Percentiles rank a stretch among this genome's conserved stretches.
Conservation (phyloP, 2,329 filamentous ascomycete species). For the Coniochaeta ligniaria region DNA sequence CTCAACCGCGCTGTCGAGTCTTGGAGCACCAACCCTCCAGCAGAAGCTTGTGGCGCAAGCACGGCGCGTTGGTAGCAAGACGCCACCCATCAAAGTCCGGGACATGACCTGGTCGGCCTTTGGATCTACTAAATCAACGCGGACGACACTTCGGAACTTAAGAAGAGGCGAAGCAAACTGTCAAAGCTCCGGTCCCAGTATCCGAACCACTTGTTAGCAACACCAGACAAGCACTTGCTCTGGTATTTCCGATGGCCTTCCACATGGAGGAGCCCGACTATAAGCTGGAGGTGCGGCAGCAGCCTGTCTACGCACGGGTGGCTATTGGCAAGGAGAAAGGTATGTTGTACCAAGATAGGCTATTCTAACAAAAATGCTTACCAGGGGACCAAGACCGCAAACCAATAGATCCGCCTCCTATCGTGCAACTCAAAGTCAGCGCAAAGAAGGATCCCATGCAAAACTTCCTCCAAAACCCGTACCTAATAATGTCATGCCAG, state of each 20-base stretch:
- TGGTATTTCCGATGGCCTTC: background rate
- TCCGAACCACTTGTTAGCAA: background rate
- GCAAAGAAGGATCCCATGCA: constrained; percentile 36
- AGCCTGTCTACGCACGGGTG: constrained; percentile 60
- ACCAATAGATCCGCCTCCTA: constrained; percentile 80
- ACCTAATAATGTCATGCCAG: constrained; percentile 39
- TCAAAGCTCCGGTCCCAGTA: background rate
- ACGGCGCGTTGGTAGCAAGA: background rate
- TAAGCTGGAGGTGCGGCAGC: constrained; percentile 46
- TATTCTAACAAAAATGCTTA: background rate
- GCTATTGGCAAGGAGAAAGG: constrained; percentile 70
- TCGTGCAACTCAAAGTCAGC: constrained; percentile 61
- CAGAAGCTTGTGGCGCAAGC: background rate
- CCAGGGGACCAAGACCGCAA: constrained; percentile 56
- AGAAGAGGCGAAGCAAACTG: background rate
- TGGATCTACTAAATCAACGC: background rate
- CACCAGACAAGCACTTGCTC: background rate
- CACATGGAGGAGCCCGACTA: constrained; percentile 16
- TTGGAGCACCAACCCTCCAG: background rate
- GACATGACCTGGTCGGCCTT: background rate
- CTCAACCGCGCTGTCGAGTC: background rate
- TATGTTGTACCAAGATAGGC: constrained; percentile 24
- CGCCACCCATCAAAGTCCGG: background rate
- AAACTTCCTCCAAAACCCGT: constrained; percentile 47
- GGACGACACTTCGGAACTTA: background rate